A percentile compares a stretch with the other conserved stretches of the same genome.
These are phyloP conservation scores for Russula griseocarnosa DNA, from an alignment of 768 basidiomycete species.

Conservation along the genomic window DNA sequence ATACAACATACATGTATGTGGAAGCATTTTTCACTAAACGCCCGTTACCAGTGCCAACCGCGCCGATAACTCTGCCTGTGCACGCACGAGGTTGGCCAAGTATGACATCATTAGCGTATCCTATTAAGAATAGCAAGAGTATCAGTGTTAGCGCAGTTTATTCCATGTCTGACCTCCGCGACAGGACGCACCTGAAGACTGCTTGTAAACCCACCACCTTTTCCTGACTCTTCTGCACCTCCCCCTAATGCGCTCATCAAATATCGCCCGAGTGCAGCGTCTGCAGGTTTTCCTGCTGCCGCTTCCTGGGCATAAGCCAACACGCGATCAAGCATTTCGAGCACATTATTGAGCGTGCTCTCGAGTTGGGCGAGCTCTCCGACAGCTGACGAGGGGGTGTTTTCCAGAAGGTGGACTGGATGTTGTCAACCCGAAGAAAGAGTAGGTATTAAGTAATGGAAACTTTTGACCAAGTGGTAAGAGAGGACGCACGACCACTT, in stretches of 20 bases:
- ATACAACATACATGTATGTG: slow-evolving; percentile 17
- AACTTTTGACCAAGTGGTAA: background rate
- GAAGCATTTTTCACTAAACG: slow-evolving; percentile 34
- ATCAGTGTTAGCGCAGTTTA: slow-evolving; percentile 25
- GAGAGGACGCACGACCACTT: slow-evolving; percentile 64
- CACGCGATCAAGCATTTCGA: slow-evolving; percentile 78
- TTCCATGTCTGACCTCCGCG: slow-evolving; percentile 6
- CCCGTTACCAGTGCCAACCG: slow-evolving; percentile 72
- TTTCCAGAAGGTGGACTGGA: slow-evolving; percentile 68
- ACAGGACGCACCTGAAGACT: slow-evolving; percentile 58
- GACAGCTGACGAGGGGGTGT: slow-evolving; percentile 48
- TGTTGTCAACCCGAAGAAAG: background rate
- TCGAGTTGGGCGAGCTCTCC: slow-evolving; percentile 71
- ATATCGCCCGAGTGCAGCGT: slow-evolving; percentile 84
- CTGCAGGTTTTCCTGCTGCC: slow-evolving; percentile 70
- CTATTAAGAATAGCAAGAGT: slow-evolving; percentile 37
- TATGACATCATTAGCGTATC: slow-evolving; percentile 95
- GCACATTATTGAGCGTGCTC: slow-evolving; percentile 63
- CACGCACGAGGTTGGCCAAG: slow-evolving; percentile 86
- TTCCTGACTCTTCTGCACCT: slow-evolving; percentile 66
- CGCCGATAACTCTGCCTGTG: slow-evolving; percentile 89
- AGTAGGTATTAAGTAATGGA: background rate
- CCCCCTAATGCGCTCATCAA: slow-evolving; percentile 81
- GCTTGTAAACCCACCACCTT: slow-evolving; percentile 68
- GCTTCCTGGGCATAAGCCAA: slow-evolving; percentile 80